These are phyloP conservation scores for Zymoseptoria tritici DNA, from an alignment of 2,329 filamentous ascomycete species.

Conservation along the genomic window DNA sequence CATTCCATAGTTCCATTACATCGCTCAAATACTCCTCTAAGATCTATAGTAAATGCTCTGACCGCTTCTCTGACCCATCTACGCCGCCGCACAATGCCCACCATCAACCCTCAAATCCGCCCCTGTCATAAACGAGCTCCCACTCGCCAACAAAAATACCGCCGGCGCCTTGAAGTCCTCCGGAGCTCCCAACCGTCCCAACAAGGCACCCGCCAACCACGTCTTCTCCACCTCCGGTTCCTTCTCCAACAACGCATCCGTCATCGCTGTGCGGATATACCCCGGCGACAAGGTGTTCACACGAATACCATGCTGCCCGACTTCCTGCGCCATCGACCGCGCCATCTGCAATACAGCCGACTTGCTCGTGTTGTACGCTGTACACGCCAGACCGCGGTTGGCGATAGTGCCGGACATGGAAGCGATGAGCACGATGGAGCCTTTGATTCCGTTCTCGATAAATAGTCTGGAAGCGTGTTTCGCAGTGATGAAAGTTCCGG, in stretches of 20 bases:
- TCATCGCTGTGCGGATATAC: conserved; percentile 33
- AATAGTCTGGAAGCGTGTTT: conserved; percentile 30
- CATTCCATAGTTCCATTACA: no score
- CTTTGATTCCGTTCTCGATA: conserved; percentile 24
- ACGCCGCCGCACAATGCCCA: conserved; percentile 44
- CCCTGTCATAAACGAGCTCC: conserved; percentile 64
- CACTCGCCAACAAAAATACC: conserved; percentile 59
- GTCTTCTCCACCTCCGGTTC: conserved; percentile 46
- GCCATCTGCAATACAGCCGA: conserved; percentile 47
- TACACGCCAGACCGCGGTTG: conserved; percentile 40
- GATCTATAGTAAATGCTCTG: not conserved
- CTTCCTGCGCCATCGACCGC: conserved; percentile 48
- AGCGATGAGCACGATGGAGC: conserved; percentile 34
- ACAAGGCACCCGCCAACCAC: conserved; percentile 48
- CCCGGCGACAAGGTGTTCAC: conserved; percentile 30
- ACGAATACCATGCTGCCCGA: conserved; percentile 33
- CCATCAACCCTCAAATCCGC: conserved; percentile 64
- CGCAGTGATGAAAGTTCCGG: conserved; percentile 31
- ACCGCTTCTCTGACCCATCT: not conserved
- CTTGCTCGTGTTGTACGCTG: conserved; percentile 50
- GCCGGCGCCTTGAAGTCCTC: conserved; percentile 59
- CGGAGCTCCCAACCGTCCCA: conserved; percentile 47
- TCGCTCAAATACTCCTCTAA: not conserved
- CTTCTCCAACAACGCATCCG: conserved; percentile 29
- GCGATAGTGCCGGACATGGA: conserved; percentile 32